Conservation (phyloP, 768 basidiomycete genomes). For the Lactarius tabidus region DNA sequence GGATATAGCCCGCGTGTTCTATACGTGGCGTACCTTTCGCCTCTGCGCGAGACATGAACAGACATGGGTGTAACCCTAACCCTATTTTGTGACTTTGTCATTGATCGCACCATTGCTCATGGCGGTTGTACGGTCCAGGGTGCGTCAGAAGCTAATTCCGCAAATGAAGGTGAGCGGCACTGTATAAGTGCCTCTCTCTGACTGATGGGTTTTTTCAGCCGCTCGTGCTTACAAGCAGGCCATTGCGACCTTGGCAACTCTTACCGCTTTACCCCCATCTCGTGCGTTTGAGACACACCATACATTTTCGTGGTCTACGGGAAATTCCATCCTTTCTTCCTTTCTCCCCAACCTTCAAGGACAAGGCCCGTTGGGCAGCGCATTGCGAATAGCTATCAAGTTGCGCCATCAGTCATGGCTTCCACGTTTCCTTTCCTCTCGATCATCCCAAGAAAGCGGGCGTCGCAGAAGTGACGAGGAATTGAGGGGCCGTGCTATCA, state of each 20-base stretch:
- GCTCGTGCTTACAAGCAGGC: slow-evolving; percentile 75
- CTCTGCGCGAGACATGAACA: not conserved
- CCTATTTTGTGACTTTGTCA: slow-evolving; percentile 9
- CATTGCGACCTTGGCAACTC: slow-evolving; percentile 56
- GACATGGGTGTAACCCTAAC: slow-evolving; percentile 19
- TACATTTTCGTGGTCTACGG: slow-evolving; percentile 38
- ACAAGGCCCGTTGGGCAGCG: slow-evolving; percentile 70
- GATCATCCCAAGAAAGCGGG: slow-evolving; percentile 39
- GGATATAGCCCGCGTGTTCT: not conserved
- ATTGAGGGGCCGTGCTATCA: slow-evolving; percentile 64
- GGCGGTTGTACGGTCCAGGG: not conserved
- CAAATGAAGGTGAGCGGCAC: slow-evolving; percentile 22
- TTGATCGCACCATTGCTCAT: not conserved
- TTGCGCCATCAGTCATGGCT: slow-evolving; percentile 58
- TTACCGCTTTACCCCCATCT: slow-evolving; percentile 57
- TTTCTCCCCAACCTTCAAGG: slow-evolving; percentile 71
- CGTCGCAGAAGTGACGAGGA: slow-evolving; percentile 60
- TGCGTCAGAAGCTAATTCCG: slow-evolving; percentile 16
- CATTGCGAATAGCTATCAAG: slow-evolving; percentile 62
- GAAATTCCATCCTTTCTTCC: slow-evolving; percentile 51
- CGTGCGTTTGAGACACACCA: slow-evolving; percentile 51
- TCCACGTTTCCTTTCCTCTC: slow-evolving; percentile 41
- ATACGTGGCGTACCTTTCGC: not conserved
- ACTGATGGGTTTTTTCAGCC: slow-evolving; percentile 39
- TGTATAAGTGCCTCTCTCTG: not conserved